phyloP scores from a whole-genome alignment of 2,329 filamentous ascomycete genomes.

The Diaporthe longicolla region DNA sequence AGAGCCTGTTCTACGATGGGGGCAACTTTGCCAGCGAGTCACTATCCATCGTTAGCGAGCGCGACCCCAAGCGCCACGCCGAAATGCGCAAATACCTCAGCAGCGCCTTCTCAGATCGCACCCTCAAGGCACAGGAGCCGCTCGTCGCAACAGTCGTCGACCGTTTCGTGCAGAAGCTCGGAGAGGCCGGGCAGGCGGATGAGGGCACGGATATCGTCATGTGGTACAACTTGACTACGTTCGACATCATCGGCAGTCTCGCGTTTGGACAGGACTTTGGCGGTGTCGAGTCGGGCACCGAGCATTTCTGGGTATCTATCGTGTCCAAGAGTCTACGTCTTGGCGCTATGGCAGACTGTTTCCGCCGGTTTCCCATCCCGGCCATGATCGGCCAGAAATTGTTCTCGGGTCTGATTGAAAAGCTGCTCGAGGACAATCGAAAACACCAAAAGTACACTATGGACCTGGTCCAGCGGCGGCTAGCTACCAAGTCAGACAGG shows the following conservation, averaged over 20 bases:
- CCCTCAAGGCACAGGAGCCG: slow-evolving; percentile 49
- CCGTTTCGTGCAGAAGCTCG: slow-evolving; percentile 42
- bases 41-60: slow-evolving; percentile 46
- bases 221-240: background rate
- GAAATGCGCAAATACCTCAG: slow-evolving; percentile 46
- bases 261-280: slow-evolving; percentile 46
- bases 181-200: slow-evolving; percentile 39
- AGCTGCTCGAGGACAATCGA: slow-evolving; percentile 39
- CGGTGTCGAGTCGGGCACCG: background rate
- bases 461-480: slow-evolving; percentile 43
- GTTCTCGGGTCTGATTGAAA: slow-evolving; percentile 40
- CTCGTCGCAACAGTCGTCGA: slow-evolving; percentile 45
- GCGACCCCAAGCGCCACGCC: slow-evolving; percentile 43
- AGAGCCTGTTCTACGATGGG: slow-evolving; percentile 47
- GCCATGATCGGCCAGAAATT: slow-evolving; percentile 40
- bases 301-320: slow-evolving; percentile 46
- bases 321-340: slow-evolving; percentile 43
- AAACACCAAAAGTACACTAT: slow-evolving; percentile 44
- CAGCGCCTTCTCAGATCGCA: slow-evolving; percentile 47
- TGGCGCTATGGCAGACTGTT: slow-evolving; percentile 44
- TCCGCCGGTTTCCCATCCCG: slow-evolving; percentile 46
- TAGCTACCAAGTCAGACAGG: background rate
- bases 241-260: slow-evolving; percentile 15
- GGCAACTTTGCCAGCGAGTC: slow-evolving; percentile 45
- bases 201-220: slow-evolving; percentile 47